phyloP scores from a whole-genome alignment of 176 grass and related monocot genomes.

The Guadua angustifolia region DNA sequence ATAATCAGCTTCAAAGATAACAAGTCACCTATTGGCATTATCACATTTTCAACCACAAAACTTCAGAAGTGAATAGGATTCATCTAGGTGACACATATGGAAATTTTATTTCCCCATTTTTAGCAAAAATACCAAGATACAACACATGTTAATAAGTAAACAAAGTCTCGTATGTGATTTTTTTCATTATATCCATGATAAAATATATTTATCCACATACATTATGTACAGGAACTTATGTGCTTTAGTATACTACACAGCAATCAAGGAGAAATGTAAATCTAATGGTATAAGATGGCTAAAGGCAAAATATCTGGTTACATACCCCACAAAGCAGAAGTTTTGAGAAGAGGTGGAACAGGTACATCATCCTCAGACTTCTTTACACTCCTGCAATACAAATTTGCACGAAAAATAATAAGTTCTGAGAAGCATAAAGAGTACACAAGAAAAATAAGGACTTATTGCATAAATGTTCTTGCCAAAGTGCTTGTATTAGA shows the following conservation, averaged over 20 bases:
- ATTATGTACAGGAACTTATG: slow-evolving; percentile 7
- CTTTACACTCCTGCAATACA: slow-evolving; percentile 75
- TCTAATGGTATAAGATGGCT: background rate
- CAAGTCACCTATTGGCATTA: background rate
- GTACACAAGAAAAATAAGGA: background rate
- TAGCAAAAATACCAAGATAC: background rate
- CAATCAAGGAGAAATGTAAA: slow-evolving; percentile 5
- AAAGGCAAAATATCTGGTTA: background rate
- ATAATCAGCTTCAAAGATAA: slow-evolving; percentile 12
- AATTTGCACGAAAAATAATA: slow-evolving; percentile 39
- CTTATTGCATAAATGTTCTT: background rate
- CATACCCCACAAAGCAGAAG: slow-evolving; percentile 95
- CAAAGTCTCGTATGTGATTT: background rate
- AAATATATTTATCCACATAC: background rate
- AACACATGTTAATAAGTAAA: background rate
- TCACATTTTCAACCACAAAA: slow-evolving; percentile 4
- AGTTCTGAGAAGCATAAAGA: background rate
- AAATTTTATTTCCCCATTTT: background rate
- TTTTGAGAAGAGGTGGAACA: slow-evolving; percentile 88
- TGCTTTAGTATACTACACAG: slow-evolving; percentile 2
- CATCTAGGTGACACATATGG: background rate
- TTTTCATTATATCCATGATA: background rate
- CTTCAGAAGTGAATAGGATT: background rate
- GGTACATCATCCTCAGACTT: slow-evolving; percentile 94
- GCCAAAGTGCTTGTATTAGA: background rate